These are phyloP conservation scores for Plasmodium adleri DNA, from an alignment of 169 alveolate species.

Conservation along the genomic window DNA sequence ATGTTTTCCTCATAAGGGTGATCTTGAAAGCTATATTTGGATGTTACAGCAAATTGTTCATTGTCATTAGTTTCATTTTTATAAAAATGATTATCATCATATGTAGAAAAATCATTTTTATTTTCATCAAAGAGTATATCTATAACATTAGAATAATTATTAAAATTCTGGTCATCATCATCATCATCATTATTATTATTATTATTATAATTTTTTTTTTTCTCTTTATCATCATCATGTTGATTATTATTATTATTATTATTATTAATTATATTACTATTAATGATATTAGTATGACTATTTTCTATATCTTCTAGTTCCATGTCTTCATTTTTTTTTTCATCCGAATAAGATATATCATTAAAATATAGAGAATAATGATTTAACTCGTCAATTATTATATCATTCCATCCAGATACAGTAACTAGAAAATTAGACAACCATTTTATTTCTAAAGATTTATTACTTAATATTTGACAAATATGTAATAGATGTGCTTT, in stretches of 20 bases:
- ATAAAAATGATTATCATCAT: constrained; percentile 17
- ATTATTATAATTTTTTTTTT: background rate
- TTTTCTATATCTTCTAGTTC: constrained; percentile 9
- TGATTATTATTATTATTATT: background rate
- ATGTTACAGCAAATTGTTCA: background rate
- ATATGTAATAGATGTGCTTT: constrained; percentile 66
- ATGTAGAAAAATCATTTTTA: constrained; percentile 26
- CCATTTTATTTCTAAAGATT: constrained; percentile 70
- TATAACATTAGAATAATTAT: constrained; percentile 42
- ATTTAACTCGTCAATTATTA: constrained; percentile 48
- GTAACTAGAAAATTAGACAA: constrained; percentile 57
- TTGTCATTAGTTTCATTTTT: background rate
- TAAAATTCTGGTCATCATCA: constrained; percentile 13
- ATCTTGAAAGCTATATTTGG: constrained; percentile 7
- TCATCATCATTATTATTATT: background rate
- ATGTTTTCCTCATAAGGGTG: constrained; percentile 38
- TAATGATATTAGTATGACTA: background rate
- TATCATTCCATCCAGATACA: constrained; percentile 74
- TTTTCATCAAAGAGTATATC: constrained; percentile 60
- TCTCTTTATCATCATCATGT: background rate
- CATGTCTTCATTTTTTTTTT: constrained; percentile 28
- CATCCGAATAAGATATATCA: constrained; percentile 31
- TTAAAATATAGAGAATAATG: constrained; percentile 68
- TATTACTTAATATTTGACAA: constrained; percentile 65
- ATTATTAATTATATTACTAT: background rate